phyloP scores from a whole-genome alignment of 495 filamentous ascomycete species.

The Hyaloscypha hepaticicola region DNA sequence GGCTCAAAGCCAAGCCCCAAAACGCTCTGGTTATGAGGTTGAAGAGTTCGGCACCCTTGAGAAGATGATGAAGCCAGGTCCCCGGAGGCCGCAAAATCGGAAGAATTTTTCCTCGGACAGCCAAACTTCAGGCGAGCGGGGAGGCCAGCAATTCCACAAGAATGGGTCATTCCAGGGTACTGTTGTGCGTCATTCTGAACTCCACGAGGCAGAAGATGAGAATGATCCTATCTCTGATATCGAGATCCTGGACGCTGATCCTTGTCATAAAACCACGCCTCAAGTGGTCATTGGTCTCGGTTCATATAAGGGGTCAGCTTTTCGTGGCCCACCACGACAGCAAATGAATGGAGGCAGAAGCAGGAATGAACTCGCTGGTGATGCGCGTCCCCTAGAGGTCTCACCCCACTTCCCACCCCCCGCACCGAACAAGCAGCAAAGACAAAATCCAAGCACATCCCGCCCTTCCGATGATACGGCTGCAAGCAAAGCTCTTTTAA shows the following conservation, averaged over 20 bases:
- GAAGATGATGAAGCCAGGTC: background rate
- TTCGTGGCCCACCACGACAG: background rate
- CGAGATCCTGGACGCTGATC: background rate
- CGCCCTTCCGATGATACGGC: background rate
- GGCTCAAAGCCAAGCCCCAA: background rate
- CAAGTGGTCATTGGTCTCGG: background rate
- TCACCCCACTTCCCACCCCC: background rate
- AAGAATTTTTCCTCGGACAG: background rate
- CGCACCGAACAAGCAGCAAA: background rate
- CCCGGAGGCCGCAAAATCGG: no score
- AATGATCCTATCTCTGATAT: constrained; percentile 9
- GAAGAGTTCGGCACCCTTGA: background rate
- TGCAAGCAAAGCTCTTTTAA: background rate
- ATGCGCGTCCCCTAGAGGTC: no score
- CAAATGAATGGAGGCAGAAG: no score
- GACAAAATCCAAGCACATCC: background rate
- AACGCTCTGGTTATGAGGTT: no score
- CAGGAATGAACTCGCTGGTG: no score
- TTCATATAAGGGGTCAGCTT: background rate
- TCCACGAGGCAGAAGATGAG: background rate
- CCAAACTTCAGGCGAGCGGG: background rate
- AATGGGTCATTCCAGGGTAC: no score
- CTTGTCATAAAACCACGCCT: background rate
- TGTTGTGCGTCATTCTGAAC: no score
- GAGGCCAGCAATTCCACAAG: no score